Evolutionary conservation across 352 stramenopile genomes (phyloP), one percentile per base, ranked within the genome.

Genomic region (Pythium grandisporangium): DNA sequence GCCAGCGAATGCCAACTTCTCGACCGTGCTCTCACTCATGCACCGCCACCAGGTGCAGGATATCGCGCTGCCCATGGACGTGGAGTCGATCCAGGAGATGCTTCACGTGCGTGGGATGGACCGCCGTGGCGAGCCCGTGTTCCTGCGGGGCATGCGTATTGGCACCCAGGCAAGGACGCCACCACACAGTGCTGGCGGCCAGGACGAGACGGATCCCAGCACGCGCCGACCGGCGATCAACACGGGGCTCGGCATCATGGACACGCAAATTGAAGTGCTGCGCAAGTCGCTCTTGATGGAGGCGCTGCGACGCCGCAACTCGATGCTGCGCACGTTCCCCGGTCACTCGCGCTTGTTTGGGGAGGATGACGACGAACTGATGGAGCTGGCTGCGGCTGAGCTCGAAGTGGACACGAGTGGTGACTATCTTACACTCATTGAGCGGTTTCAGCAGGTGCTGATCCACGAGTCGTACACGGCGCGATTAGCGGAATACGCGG

Each of bases 381-480:
- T 55, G n/a, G 69, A 82, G 37, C 71, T 58, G 40, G 42, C 65
- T 0, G n/a, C n/a, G n/a, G n/a, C n/a, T n/a, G n/a, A n/a, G n/a
- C n/a, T n/a, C n/a, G 74, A 87, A 37, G 59, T 87, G 5, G 74
- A 84, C 39, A 68, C 70, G 45, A 80, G 69, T 5, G 74, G 70
- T 4, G 69, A 84, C 41, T 84, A 80, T 52, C 55, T 77, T 53
- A 81, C 66, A 13, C 56, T 84, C 5, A 64, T 87, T 12, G 66
- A 84, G 42, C 56, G 63, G 1, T 87, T 84, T 44, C 74, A 87
- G 41, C 66, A 71, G 19, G 48, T 75, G 1, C 29, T 87, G 23
- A 72, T 87, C 32, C 71, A 87, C 26, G 74, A 87, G 43, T 65
- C 66, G 22, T 84, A 87, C 49, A 79, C 58, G 2, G 66, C 63